These are phyloP conservation scores for Piper betle DNA, from an alignment of 164 flowering plant genomes.

Conservation along the genomic window DNA sequence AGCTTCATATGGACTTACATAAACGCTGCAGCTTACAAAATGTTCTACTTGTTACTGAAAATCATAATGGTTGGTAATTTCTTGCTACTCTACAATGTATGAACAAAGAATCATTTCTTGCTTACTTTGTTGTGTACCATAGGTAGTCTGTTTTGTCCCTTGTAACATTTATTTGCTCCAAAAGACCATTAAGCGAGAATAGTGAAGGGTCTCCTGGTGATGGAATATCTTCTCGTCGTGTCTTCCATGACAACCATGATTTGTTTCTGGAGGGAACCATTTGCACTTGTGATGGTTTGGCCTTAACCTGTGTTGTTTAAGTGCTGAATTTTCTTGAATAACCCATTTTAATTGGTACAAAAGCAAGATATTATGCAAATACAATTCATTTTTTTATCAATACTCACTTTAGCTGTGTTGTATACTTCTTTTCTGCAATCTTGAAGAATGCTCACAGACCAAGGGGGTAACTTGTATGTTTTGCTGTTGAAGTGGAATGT, in stretches of 20 bases:
- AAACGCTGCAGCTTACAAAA: constrained; percentile 26
- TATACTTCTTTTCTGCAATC: constrained; percentile 77
- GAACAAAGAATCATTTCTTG: constrained; percentile 10
- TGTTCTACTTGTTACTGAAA: not conserved
- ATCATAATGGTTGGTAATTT: not conserved
- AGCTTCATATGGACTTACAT: constrained; percentile 56
- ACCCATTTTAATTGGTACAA: not conserved
- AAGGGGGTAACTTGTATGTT: constrained; percentile 80
- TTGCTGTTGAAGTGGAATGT: constrained; percentile 51
- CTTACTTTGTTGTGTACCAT: constrained; percentile 80
- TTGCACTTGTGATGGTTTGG: constrained; percentile 51
- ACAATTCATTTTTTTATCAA: too few species aligned
- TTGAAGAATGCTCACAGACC: constrained; percentile 97
- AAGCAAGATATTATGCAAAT: too few species aligned
- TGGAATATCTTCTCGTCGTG: constrained; percentile 67
- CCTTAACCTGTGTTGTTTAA: constrained; percentile 41
- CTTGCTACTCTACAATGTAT: not conserved
- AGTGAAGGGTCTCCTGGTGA: constrained; percentile 41
- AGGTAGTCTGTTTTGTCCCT: constrained; percentile 82
- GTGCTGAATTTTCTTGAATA: too few species aligned
- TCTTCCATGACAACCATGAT: constrained; percentile 49
- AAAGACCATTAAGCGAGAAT: constrained; percentile 45
- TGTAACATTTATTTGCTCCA: constrained; percentile 87
- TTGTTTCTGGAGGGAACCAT: constrained; percentile 39
- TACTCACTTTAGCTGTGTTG: constrained; percentile 79